Evolutionary conservation across 2,329 filamentous ascomycete species (phyloP).

Genomic region (Immersiporthe knoxdaviesiana): DNA sequence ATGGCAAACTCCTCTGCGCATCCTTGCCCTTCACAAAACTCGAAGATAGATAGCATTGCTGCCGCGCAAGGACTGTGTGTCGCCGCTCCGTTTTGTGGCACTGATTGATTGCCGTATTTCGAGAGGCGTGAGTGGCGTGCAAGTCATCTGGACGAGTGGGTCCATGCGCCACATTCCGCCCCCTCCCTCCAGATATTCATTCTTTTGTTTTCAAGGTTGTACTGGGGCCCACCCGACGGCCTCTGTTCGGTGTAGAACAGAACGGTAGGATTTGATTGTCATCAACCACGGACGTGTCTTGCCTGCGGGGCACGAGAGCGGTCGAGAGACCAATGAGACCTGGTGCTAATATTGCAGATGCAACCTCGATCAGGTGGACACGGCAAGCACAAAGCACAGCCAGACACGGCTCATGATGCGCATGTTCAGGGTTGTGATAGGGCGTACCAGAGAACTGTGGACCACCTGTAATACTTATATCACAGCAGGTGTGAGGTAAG

Average conservation of each 20-base stretch:
- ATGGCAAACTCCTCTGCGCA: background rate
- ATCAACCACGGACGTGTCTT: conserved; percentile 6
- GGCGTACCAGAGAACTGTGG: background rate
- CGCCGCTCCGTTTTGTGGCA: too few relatives aligned
- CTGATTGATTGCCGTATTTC: background rate
- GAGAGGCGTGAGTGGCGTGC: conserved; percentile 2
- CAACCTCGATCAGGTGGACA: background rate
- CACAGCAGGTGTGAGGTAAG: background rate
- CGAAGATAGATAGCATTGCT: background rate
- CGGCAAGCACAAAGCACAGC: background rate
- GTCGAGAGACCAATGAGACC: background rate
- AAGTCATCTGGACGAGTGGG: background rate
- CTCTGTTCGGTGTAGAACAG: background rate
- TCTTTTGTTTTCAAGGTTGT: background rate
- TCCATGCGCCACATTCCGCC: conserved; percentile 4
- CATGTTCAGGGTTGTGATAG: background rate
- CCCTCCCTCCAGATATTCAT: background rate
- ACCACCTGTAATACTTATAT: background rate
- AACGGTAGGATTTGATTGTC: conserved; percentile 3
- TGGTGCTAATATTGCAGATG: background rate
- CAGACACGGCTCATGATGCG: background rate
- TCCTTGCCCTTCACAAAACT: background rate
- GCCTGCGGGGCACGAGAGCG: conserved; percentile 1
- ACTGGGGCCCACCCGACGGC: background rate
- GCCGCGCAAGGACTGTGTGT: too few relatives aligned